Conservation (phyloP, 2,329 filamentous ascomycete species). For the Botrytis galanthina region DNA sequence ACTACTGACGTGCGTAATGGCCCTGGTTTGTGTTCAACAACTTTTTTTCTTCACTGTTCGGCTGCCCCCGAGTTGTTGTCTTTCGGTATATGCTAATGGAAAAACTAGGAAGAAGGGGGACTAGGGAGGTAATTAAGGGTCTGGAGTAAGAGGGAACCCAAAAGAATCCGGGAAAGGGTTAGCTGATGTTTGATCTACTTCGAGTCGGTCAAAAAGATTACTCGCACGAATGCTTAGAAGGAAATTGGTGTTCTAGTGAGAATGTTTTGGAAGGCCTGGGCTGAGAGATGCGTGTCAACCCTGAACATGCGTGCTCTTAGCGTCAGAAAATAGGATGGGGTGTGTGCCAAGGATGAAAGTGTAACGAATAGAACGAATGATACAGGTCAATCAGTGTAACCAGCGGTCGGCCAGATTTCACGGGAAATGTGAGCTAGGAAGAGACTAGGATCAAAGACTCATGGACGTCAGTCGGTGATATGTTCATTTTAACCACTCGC, state of each 20-base stretch:
- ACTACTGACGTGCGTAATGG: constrained; percentile 15
- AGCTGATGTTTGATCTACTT: not conserved
- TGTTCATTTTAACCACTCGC: not conserved
- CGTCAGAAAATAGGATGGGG: not conserved
- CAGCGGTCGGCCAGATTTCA: constrained; percentile 17
- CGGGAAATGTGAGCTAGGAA: constrained; percentile 8
- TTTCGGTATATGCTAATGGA: not conserved
- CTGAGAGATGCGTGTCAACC: constrained; percentile 17
- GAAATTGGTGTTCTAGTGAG: constrained; percentile 18
- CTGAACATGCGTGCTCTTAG: constrained; percentile 17
- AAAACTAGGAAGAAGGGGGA: constrained; percentile 10
- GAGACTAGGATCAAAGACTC: not conserved
- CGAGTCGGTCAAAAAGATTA: not conserved
- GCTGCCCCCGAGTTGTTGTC: not conserved
- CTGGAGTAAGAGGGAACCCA: not conserved
- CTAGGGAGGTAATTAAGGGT: not conserved
- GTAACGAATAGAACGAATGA: constrained; percentile 11
- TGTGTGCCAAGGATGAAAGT: constrained; percentile 10
- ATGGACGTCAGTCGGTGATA: constrained; percentile 13
- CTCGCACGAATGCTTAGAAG: constrained; percentile 17
- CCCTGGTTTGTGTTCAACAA: constrained; percentile 3
- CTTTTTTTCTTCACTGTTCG: constrained; percentile 14
- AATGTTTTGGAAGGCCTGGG: constrained; percentile 6
- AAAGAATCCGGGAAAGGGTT: not conserved
- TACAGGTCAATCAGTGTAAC: not conserved